Percentiles rank a stretch among this genome's conserved stretches.
These are phyloP conservation scores for Cladosporium sp. DNA, from an alignment of 2,329 filamentous ascomycete genomes.

Conservation along the genomic window DNA sequence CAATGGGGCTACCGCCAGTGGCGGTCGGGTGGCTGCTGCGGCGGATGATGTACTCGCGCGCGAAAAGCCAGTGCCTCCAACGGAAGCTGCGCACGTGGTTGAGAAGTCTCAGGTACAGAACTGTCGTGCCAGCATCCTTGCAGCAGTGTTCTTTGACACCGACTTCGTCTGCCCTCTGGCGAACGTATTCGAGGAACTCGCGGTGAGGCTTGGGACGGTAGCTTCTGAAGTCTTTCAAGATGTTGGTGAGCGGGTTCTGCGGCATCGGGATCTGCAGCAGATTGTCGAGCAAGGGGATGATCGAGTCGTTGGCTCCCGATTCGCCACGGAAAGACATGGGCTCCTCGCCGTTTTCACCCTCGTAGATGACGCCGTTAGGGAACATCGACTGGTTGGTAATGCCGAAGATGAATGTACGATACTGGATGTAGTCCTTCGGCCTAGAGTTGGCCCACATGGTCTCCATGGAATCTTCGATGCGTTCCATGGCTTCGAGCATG, in stretches of 20 bases:
- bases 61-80: slow-evolving; percentile 83
- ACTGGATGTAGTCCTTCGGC: slow-evolving; percentile 77
- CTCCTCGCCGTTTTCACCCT: slow-evolving; percentile 66
- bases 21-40: slow-evolving; percentile 70
- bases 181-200: slow-evolving; percentile 72
- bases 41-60: slow-evolving; percentile 78
- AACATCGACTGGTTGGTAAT: slow-evolving; percentile 95
- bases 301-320: slow-evolving; percentile 89
- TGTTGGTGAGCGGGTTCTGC: slow-evolving; percentile 78
- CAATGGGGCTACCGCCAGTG: slow-evolving; percentile 75
- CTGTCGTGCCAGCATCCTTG: slow-evolving; percentile 30
- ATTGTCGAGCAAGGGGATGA: slow-evolving; percentile 83
- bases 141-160: slow-evolving; percentile 54
- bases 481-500: slow-evolving; percentile 29
- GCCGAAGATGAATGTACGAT: slow-evolving; percentile 95
- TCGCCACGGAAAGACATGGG: slow-evolving; percentile 84
- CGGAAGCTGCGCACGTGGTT: slow-evolving; percentile 76
- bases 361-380: slow-evolving; percentile 83
- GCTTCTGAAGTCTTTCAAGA: slow-evolving; percentile 80
- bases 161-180: slow-evolving; percentile 45
- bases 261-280: slow-evolving; percentile 84
- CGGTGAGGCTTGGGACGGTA: slow-evolving; percentile 88
- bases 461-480: slow-evolving; percentile 32
- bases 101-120: slow-evolving; percentile 48
- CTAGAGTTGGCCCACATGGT: slow-evolving; percentile 86